Evolutionary conservation across 139 green algal genomes (phyloP).

Genomic region (Auxenochlorella pyrenoidosa): DNA sequence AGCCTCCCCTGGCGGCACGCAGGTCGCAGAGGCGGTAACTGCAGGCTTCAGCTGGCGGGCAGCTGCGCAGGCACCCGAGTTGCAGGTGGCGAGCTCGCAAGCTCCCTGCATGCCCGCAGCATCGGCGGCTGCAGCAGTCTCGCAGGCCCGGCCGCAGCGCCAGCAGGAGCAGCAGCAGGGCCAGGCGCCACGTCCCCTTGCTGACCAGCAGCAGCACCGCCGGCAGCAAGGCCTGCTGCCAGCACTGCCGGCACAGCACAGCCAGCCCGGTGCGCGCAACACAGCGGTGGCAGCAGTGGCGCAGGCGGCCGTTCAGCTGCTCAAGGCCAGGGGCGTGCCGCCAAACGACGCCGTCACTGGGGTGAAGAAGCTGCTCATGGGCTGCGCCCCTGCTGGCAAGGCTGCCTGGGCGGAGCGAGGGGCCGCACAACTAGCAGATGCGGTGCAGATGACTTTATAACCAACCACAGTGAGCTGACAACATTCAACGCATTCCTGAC

Average conservation of each 20-base stretch:
- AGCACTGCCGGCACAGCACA: neutral
- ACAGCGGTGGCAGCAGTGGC: neutral
- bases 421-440: too few relatives aligned
- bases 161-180: too few relatives aligned
- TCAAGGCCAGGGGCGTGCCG: neutral
- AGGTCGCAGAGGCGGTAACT: neutral
- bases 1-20: neutral
- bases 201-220: neutral
- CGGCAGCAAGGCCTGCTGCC: neutral
- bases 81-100: neutral
- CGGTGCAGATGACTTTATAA: neutral
- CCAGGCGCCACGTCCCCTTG: too few relatives aligned
- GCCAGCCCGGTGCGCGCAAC: too few relatives aligned
- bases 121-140: neutral
- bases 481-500: neutral
- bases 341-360: neutral
- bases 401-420: neutral
- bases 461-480: too few relatives aligned
- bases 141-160: neutral
- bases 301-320: neutral
- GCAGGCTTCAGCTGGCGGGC: neutral
- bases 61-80: too few relatives aligned
- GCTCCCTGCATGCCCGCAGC: neutral
- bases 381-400: neutral
- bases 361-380: neutral